phyloP scores from a whole-genome alignment of 73 alveolate genomes.

The Tetrahymena thermophila region DNA sequence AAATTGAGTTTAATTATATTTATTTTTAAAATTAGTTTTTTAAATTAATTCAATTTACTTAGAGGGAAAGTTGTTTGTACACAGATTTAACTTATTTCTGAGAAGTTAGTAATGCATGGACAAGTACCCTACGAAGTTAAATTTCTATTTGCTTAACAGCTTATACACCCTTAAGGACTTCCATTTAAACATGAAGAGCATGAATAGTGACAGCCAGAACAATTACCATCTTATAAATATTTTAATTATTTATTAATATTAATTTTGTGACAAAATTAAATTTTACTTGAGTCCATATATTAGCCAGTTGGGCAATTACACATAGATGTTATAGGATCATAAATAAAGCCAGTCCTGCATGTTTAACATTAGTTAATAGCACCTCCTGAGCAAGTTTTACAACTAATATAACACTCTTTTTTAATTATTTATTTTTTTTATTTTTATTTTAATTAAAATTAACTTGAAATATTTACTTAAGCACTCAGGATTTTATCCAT shows the following conservation, averaged over 20 bases:
- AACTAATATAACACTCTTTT: background rate
- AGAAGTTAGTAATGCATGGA: background rate
- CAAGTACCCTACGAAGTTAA: background rate
- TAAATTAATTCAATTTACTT: background rate
- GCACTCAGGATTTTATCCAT: background rate
- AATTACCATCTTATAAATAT: background rate
- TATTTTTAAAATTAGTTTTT: too few species aligned
- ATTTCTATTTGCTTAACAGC: background rate
- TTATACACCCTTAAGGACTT: background rate
- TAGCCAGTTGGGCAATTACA: background rate
- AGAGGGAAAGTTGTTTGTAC: background rate
- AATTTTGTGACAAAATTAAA: background rate
- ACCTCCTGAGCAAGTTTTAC: background rate
- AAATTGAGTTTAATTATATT: background rate
- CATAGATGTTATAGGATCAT: background rate
- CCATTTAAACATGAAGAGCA: background rate
- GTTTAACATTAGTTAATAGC: background rate
- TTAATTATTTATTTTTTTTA: background rate
- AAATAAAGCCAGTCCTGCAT: background rate
- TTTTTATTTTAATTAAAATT: background rate
- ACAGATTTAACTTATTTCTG: background rate
- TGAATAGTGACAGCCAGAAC: background rate
- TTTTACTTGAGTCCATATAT: background rate
- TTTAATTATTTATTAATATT: background rate
- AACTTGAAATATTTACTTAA: background rate